Percentiles rank a stretch among this genome's conserved stretches.
Evolutionary conservation across 495 filamentous ascomycete species (phyloP).

Genomic region (Penicillium longicatenatum): DNA sequence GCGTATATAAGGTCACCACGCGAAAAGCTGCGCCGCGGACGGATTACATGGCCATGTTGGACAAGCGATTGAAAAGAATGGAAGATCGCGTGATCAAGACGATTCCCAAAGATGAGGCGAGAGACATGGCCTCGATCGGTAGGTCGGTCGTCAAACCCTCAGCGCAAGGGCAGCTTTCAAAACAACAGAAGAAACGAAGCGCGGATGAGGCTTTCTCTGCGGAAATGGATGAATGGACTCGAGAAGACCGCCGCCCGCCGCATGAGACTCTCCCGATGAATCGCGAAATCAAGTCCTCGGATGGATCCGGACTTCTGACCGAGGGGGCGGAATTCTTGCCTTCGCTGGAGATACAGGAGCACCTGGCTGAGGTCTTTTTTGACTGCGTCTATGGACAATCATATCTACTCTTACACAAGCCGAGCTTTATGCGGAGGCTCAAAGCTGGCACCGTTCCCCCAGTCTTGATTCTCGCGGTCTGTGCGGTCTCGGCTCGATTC

Average conservation of each 20-base stretch:
- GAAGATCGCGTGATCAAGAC: slow-evolving; percentile 97
- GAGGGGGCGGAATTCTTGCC: slow-evolving; percentile 86
- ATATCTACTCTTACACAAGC: slow-evolving; percentile 94
- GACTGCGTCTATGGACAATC: slow-evolving; percentile 95
- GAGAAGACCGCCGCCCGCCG: slow-evolving; percentile 48
- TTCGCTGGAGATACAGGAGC: slow-evolving; percentile 86
- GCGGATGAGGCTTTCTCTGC: slow-evolving; percentile 85
- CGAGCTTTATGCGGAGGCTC: slow-evolving; percentile 89
- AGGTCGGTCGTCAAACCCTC: slow-evolving; percentile 81
- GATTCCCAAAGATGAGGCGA: slow-evolving; percentile 79
- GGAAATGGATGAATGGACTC: slow-evolving; percentile 82
- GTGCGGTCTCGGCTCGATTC: slow-evolving; percentile 90
- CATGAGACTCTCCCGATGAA: slow-evolving; percentile 57
- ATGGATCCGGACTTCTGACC: slow-evolving; percentile 70
- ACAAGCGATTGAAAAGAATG: slow-evolving; percentile 91
- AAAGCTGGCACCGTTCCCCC: slow-evolving; percentile 72
- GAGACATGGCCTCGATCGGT: slow-evolving; percentile 60
- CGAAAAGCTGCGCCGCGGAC: slow-evolving; percentile 94
- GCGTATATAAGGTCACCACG: slow-evolving; percentile 97
- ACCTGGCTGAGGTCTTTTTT: slow-evolving; percentile 93
- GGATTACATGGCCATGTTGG: slow-evolving; percentile 99
- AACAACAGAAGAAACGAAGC: slow-evolving; percentile 75
- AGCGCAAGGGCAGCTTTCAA: slow-evolving; percentile 58
- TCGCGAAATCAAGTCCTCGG: slow-evolving; percentile 60
- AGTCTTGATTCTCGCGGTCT: slow-evolving; percentile 86